phyloP scores from a whole-genome alignment of 164 flowering plant genomes.

The Tinospora cordifolia region DNA sequence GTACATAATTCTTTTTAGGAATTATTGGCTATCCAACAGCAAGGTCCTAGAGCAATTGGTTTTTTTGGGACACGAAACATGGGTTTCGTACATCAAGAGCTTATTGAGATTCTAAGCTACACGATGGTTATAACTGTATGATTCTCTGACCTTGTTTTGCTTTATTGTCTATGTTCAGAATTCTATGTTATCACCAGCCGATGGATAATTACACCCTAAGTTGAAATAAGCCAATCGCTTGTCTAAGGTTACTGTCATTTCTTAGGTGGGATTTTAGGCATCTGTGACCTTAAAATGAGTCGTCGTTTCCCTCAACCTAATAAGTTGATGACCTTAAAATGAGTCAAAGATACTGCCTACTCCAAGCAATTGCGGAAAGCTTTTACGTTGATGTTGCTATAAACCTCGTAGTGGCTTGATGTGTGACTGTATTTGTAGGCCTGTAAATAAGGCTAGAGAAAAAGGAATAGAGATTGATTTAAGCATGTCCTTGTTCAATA shows the following conservation, averaged over 20 bases:
- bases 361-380: background rate
- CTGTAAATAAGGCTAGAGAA: too few relatives aligned
- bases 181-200: background rate
- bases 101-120: slow-evolving; percentile 96
- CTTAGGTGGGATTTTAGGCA: background rate
- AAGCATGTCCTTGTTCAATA: too few relatives aligned
- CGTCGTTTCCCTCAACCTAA: background rate
- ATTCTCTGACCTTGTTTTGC: slow-evolving; percentile 10
- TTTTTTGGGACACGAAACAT: slow-evolving; percentile 97
- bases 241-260: background rate
- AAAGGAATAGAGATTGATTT: too few relatives aligned
- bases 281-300: background rate
- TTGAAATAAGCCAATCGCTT: background rate
- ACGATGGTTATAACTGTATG: slow-evolving; percentile 97
- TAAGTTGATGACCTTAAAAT: background rate
- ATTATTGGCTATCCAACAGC: slow-evolving; percentile 90
- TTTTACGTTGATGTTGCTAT: background rate
- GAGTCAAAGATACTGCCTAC: background rate
- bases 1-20: slow-evolving; percentile 40
- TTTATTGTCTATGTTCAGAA: background rate
- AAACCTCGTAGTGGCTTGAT: background rate
- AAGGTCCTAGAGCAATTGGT: slow-evolving; percentile 93
- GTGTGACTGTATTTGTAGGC: too few relatives aligned
- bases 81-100: slow-evolving; percentile 98
- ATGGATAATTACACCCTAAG: background rate